These are phyloP conservation scores for Starmerella vaccinii DNA, from an alignment of 805 yeast species.

Conservation along the genomic window DNA sequence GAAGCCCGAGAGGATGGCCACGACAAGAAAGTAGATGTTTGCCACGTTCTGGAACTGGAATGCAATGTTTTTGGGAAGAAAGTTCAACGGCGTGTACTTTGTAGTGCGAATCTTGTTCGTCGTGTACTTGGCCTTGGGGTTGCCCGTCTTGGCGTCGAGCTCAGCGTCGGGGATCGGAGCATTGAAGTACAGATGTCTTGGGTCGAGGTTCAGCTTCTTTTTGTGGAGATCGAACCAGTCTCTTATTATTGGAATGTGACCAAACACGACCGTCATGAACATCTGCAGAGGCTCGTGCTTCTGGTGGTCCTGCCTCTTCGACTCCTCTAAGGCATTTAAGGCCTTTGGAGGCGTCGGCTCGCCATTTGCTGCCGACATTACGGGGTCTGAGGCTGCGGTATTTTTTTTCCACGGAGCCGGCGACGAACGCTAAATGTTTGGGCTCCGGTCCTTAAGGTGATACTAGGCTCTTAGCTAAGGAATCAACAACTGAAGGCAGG, in stretches of 20 bases:
- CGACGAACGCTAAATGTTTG: not conserved
- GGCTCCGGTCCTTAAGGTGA: not conserved
- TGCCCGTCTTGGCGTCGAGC: constrained; percentile 49
- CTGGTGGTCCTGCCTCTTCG: constrained; percentile 13
- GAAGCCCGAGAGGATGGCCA: constrained; percentile 68
- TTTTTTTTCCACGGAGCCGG: not conserved
- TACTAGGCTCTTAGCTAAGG: not conserved
- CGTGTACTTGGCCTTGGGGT: constrained; percentile 53
- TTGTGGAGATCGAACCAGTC: constrained; percentile 20
- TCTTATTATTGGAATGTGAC: constrained; percentile 21
- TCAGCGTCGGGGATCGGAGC: constrained; percentile 39
- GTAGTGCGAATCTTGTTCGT: constrained; percentile 92
- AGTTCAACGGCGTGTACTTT: constrained; percentile 82
- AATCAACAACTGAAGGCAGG: not conserved
- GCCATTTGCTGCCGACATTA: not conserved
- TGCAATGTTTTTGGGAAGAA: constrained; percentile 72
- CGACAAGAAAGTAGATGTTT: constrained; percentile 69
- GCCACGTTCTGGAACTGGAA: constrained; percentile 84
- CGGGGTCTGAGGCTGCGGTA: not conserved
- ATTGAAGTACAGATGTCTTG: constrained; percentile 42
- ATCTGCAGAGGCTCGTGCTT: constrained; percentile 5
- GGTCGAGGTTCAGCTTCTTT: constrained; percentile 13
- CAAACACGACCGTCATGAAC: constrained; percentile 26
- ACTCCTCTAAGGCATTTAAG: constrained; percentile 22
- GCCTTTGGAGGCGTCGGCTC: constrained; percentile 3